Base-by-base conservation (phyloP, 495 filamentous ascomycete genomes). In the Penicillium malachiteum region DNA sequence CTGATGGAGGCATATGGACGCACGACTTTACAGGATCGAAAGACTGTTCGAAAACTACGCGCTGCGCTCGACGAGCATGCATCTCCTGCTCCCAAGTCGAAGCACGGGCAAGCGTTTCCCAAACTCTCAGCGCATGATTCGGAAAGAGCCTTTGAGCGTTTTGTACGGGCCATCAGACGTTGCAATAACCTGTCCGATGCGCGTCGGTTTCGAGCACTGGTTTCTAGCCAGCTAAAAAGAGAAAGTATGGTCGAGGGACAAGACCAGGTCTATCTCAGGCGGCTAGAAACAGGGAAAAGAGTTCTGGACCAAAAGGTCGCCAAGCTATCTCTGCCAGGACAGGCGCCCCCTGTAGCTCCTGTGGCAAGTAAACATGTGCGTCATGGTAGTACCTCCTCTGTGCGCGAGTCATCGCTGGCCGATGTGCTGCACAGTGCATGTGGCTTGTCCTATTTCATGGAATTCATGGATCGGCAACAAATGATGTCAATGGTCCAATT, bases 381-480 rank as follows among this genome's bases (percentile, higher is more conserved):
- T 42, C 74, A 68, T 14, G 63, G 73, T 14, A 68, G 54, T 31
- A 50, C 69, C 5, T 85, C 90, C 13, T 78, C 78, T 39, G 65
- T 87, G 18, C 85, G 89, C 54, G 87, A 87, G 59, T 83, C 86
- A 8, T 85, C 90, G 0, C 77, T 97, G 5, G 82, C 83, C 32
- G 90, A 97, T 26, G 73, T 97, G 17, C 80, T 99, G 53, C 87
- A 92, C 57, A 89, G 94, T 69, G 84, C 93, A 8, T 86, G 93
- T 1, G 92, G 91, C 6, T 77, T 97, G 13, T 97, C 92, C 10
- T 99, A 96, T 66, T 97, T 97, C 68, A 99, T 97, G 95, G 95
- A 99, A 64, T 97, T 91, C 68, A 97, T 97, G 95, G 95, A 99
- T 69, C 88, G 93, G 30, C 87, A 90, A 65, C 77, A 82, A 31